Percentiles rank a stretch among this genome's conserved stretches.
Evolutionary conservation across 805 yeast species (phyloP).

Genomic region (Candida stauntonica): DNA sequence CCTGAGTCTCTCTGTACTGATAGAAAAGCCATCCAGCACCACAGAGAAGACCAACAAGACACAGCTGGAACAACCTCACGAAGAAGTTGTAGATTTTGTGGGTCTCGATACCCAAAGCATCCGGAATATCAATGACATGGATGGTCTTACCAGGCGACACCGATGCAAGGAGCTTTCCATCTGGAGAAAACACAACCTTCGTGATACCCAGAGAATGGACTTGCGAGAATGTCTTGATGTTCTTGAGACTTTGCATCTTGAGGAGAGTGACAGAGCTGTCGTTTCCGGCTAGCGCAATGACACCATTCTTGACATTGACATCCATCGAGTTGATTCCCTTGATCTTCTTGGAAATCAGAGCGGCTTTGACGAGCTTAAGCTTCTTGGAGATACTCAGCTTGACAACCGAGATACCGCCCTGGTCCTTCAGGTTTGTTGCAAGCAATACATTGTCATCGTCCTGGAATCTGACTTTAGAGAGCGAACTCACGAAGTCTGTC

Average conservation of each 20-base stretch:
- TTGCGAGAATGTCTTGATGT: slow-evolving; percentile 46
- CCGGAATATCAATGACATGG: slow-evolving; percentile 58
- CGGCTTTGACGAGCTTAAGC: slow-evolving; percentile 16
- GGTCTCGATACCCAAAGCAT: slow-evolving; percentile 32
- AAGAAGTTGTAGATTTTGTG: slow-evolving; percentile 24
- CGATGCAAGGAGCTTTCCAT: slow-evolving; percentile 65
- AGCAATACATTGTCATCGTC: slow-evolving; percentile 20
- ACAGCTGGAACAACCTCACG: slow-evolving; percentile 18
- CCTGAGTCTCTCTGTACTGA: slow-evolving; percentile 8
- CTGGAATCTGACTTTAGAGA: slow-evolving; percentile 35
- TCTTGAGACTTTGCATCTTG: slow-evolving; percentile 45
- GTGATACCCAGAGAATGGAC: slow-evolving; percentile 75
- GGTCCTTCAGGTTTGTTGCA: slow-evolving; percentile 11
- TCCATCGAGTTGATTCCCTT: slow-evolving; percentile 47
- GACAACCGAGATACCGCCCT: slow-evolving; percentile 16
- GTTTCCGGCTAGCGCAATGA: slow-evolving; percentile 40
- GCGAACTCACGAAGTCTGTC: slow-evolving; percentile 31
- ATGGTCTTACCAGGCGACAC: slow-evolving; percentile 75
- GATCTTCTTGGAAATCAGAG: slow-evolving; percentile 20
- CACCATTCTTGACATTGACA: slow-evolving; percentile 31
- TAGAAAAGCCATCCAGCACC: slow-evolving; percentile 16
- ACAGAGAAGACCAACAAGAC: slow-evolving; percentile 8
- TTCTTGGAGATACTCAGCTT: slow-evolving; percentile 18
- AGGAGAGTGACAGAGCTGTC: slow-evolving; percentile 54
- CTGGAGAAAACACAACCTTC: slow-evolving; percentile 61